phyloP scores from a whole-genome alignment of 768 basidiomycete species.

The Boletus bicolor region DNA sequence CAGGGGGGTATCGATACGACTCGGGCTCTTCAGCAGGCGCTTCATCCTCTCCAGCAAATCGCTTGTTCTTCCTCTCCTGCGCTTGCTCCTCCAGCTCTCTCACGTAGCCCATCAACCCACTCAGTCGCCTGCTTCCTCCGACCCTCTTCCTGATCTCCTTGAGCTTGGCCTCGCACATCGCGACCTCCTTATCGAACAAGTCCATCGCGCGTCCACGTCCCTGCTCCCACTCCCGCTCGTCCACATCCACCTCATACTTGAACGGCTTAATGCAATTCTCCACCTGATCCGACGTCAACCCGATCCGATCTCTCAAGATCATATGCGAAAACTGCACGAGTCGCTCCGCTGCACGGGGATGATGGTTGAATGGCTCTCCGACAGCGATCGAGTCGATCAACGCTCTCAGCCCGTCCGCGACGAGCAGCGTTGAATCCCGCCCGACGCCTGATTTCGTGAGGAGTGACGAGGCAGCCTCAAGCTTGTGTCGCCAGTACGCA shows the following conservation, averaged over 20 bases:
- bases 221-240: slow-evolving; percentile 86
- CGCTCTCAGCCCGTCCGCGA: slow-evolving; percentile 87
- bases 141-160: slow-evolving; percentile 85
- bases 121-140: slow-evolving; percentile 80
- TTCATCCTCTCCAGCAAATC: slow-evolving; percentile 41
- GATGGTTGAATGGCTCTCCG: slow-evolving; percentile 89
- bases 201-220: slow-evolving; percentile 74
- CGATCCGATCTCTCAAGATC: slow-evolving; percentile 90
- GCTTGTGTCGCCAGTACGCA: slow-evolving; percentile 93
- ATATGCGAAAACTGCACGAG: slow-evolving; percentile 90
- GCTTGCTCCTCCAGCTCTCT: slow-evolving; percentile 76
- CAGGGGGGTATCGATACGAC: slow-evolving; percentile 88
- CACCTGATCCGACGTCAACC: slow-evolving; percentile 95
- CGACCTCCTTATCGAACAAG: slow-evolving; percentile 80
- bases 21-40: slow-evolving; percentile 48
- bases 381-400: slow-evolving; percentile 87
- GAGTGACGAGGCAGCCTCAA: slow-evolving; percentile 89
- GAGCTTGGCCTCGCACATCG: slow-evolving; percentile 82
- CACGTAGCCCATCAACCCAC: slow-evolving; percentile 75
- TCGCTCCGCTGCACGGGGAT: slow-evolving; percentile 85
- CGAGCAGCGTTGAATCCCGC: slow-evolving; percentile 87
- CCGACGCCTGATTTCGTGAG: slow-evolving; percentile 96
- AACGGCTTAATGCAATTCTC: slow-evolving; percentile 99
- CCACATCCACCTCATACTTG: slow-evolving; percentile 98
- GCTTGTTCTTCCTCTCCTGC: slow-evolving; percentile 55